Conservation (phyloP, 2,329 filamentous ascomycete species). For the Sphaerostilbella broomeana region DNA sequence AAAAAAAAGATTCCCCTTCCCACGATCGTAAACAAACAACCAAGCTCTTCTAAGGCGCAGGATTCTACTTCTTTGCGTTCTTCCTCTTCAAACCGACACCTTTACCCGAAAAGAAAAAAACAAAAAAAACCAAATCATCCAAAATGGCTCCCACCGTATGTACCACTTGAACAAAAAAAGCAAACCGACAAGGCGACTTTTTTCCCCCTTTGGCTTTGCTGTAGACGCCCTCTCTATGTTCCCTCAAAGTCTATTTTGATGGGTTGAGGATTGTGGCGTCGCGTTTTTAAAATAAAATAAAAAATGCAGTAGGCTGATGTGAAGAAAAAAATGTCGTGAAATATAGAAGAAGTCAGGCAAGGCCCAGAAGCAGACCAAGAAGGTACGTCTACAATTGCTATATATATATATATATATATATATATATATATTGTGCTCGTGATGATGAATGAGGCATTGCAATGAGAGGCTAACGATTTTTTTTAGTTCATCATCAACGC, state of each 20-base stretch:
- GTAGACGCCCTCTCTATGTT: slow-evolving; percentile 20
- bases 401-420: too few species aligned
- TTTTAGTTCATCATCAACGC: slow-evolving; percentile 98
- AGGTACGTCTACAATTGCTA: slow-evolving; percentile 49
- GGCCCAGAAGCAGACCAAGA: slow-evolving; percentile 78
- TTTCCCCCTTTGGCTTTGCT: slow-evolving; percentile 10
- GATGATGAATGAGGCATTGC: too few species aligned
- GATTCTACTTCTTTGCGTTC: slow-evolving; percentile 67
- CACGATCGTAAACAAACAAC: slow-evolving; percentile 14
- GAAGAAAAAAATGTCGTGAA: slow-evolving; percentile 38
- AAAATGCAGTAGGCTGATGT: slow-evolving; percentile 92
- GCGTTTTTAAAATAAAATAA: slow-evolving; percentile 5
- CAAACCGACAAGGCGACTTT: slow-evolving; percentile 5
- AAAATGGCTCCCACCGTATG: slow-evolving; percentile 91
- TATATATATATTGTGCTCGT: too few species aligned
- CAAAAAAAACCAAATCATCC: slow-evolving; percentile 23
- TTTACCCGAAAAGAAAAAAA: too few species aligned
- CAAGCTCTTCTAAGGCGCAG: slow-evolving; percentile 55
- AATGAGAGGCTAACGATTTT: too few species aligned
- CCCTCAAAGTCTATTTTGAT: too few species aligned
- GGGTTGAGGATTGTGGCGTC: slow-evolving; percentile 1
- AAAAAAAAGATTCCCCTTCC: slow-evolving; percentile 6
- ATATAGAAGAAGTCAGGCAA: slow-evolving; percentile 63
- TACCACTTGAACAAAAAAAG: slow-evolving; percentile 36
- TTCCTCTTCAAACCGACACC: slow-evolving; percentile 28